These are phyloP conservation scores for Penicillium vulpinum DNA, from an alignment of 2,329 filamentous ascomycete genomes.

Conservation along the genomic window DNA sequence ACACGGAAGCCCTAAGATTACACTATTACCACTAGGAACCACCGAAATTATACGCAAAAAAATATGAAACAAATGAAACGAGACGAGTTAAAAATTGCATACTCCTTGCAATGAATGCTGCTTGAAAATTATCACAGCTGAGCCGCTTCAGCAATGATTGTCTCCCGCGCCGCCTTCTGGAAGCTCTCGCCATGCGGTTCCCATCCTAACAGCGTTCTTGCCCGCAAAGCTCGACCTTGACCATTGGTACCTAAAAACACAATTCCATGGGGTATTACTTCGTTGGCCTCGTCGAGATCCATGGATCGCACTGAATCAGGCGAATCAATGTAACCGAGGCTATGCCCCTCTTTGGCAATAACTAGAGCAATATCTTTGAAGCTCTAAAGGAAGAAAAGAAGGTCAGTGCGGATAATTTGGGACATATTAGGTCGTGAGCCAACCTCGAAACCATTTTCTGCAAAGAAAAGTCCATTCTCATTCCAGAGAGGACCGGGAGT, in stretches of 20 bases:
- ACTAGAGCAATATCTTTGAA: conserved; percentile 3
- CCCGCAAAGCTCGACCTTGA: conserved; percentile 3
- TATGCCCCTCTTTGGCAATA: conserved; percentile 4
- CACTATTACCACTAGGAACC: not conserved
- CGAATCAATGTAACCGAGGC: conserved; percentile 4
- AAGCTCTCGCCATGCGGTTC: not conserved
- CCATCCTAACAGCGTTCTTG: conserved; percentile 1
- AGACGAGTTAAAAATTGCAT: too few relatives aligned
- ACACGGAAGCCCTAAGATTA: not conserved
- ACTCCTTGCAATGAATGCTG: not conserved
- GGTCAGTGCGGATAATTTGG: not conserved
- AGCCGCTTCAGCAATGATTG: conserved; percentile 4
- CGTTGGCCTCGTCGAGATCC: conserved; percentile 1
- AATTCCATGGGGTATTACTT: conserved; percentile 1
- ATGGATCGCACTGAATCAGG: conserved; percentile 3
- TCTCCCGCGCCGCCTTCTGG: not conserved
- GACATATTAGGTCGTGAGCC: not conserved
- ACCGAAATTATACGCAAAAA: too few relatives aligned
- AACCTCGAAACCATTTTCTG: conserved; percentile 11
- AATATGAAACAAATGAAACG: not conserved
- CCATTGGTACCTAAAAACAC: conserved; percentile 3
- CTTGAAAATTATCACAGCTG: not conserved
- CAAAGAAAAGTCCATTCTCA: conserved; percentile 20
- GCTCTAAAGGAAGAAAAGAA: not conserved
- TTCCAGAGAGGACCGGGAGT: conserved; percentile 14